These are phyloP conservation scores for Afroboletus lepidellus DNA, from an alignment of 1,284 basidiomycete genomes.

Conservation along the genomic window DNA sequence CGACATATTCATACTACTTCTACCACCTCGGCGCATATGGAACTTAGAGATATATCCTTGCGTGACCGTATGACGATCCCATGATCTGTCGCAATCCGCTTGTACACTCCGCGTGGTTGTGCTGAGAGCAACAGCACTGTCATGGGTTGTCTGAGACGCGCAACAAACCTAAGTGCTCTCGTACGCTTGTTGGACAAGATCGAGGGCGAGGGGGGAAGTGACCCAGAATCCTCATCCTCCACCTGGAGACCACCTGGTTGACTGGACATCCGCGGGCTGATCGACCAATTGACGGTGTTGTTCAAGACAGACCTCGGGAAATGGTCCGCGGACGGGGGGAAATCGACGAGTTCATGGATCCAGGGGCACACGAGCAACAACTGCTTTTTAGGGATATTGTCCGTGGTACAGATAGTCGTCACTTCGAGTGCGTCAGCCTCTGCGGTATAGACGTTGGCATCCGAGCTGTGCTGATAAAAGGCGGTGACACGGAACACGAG, in stretches of 20 bases:
- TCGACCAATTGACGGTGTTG: neutral
- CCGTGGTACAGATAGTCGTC: neutral
- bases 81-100: conserved; percentile 10
- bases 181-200: neutral
- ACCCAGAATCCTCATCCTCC: neutral
- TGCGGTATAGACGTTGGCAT: neutral
- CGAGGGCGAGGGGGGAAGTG: neutral
- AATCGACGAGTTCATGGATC: conserved; percentile 10
- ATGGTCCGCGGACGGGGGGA: neutral
- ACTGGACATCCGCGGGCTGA: neutral
- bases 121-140: conserved; percentile 11
- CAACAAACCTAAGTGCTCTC: conserved; percentile 5
- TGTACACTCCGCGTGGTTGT: conserved; percentile 3
- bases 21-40: neutral
- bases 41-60: neutral
- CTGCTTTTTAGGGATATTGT: neutral
- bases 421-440: neutral
- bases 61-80: neutral
- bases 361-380: conserved; percentile 12
- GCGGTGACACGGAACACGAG: conserved; percentile 3
- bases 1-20: neutral
- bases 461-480: neutral
- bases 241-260: neutral
- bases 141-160: conserved; percentile 9
- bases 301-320: neutral